phyloP scores from a whole-genome alignment of 805 yeast species.

The Saccharomyces paradoxus region DNA sequence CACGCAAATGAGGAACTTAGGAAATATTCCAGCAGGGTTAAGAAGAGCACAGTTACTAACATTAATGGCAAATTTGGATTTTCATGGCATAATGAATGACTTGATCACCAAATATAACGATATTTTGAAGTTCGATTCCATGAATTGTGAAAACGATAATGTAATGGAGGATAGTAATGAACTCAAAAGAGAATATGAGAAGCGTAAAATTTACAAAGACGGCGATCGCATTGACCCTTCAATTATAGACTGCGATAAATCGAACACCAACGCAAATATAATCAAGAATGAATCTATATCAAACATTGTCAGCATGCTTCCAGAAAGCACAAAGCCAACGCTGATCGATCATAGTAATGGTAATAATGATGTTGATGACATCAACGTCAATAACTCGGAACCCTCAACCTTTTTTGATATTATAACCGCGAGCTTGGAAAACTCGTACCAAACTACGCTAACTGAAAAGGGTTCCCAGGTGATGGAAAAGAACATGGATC shows the following conservation, averaged over 20 bases:
- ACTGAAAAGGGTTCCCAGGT: conserved; percentile 14
- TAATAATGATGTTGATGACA: neutral
- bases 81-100: conserved; percentile 54
- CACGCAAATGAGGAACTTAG: conserved; percentile 66
- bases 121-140: conserved; percentile 4
- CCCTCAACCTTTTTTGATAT: conserved; percentile 12
- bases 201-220: neutral
- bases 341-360: neutral
- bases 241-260: conserved; percentile 1
- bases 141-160: conserved; percentile 11
- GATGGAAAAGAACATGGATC: conserved; percentile 23
- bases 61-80: conserved; percentile 56
- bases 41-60: conserved; percentile 65
- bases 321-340: neutral
- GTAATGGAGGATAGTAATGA: conserved; percentile 6
- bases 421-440: conserved; percentile 11
- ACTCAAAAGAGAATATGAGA: neutral
- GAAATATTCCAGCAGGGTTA: conserved; percentile 73
- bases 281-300: neutral
- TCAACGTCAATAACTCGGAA: conserved; percentile 5
- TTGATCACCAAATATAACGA: conserved; percentile 53
- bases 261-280: neutral
- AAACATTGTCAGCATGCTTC: neutral
- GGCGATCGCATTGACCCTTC: neutral
- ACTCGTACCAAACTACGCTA: conserved; percentile 8